Evolutionary conservation across 192 early-diverging fungal genomes (phyloP), one percentile per base, ranked within the genome.

Genomic region (Chytriomyces confervae): DNA sequence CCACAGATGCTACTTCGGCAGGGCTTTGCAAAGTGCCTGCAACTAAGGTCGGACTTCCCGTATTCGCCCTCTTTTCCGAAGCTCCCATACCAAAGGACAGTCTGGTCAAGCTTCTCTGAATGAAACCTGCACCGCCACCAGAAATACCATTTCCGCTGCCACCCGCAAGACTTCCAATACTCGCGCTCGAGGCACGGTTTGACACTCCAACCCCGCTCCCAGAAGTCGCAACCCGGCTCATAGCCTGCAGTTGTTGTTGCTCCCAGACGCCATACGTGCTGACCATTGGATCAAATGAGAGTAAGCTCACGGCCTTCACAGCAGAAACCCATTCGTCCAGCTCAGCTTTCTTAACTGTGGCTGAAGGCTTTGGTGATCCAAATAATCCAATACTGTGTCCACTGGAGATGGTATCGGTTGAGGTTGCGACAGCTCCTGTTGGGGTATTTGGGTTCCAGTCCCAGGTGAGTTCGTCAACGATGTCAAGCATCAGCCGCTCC

Each of bases 241-340:
- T 76, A 7, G 74, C 74, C 47, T 76, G 74, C 45, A 76, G 23
- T 66, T 76, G 74, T 20, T 18, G 18, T 47, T 76, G 74, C 47
- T 76, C 74, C 74, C 74, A 76, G 11, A 62, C 61, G 18, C 61
- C 63, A 36, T 66, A 76, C 13, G 74, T 76, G 74, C 74, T 76
- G 48, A 76, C 74, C 8, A 47, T 24, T 29, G 74, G 74, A 36
- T 76, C 74, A 49, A 76, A 76, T 7, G 36, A 47, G 20, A 76
- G 46, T 9, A 76, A 67, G 49, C 63, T 68, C 7, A 47, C 73
- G 2, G 16, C 27, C 18, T 60, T 50, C 7, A 84, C 76, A 18
- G 78, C 80, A 11, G 23, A 61, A 7, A 81, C 70, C 83, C 83
- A 84, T 11, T 84, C 80, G 9, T 69, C 66, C 23, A 84, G 44